Evolutionary conservation across 192 early-diverging fungal species (phyloP).

Genomic region (Entomortierella parvispora): DNA sequence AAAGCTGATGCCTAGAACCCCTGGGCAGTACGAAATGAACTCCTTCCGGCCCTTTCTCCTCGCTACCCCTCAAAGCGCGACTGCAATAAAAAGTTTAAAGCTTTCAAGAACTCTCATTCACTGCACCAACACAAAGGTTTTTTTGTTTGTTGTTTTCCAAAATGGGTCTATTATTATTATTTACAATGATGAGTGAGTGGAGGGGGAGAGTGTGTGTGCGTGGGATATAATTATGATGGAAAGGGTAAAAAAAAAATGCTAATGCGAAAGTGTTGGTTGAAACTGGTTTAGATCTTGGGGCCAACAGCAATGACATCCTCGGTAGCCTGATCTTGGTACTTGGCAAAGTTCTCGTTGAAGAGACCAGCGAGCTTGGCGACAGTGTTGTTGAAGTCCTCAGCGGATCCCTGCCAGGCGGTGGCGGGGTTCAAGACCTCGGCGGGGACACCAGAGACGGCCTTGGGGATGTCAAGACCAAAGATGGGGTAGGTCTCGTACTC

Average conservation of each 20-base stretch:
- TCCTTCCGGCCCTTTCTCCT: no score
- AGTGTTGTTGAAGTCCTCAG: constrained; percentile 70
- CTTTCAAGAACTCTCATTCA: no score
- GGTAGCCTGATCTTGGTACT: constrained; percentile 78
- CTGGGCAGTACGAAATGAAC: no score
- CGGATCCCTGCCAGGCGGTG: constrained; percentile 85
- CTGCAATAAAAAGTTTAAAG: no score
- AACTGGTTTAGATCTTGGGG: constrained; percentile 56
- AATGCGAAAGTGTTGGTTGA: constrained; percentile 1
- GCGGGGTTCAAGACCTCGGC: constrained; percentile 87
- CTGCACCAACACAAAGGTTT: no score
- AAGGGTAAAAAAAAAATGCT: background rate
- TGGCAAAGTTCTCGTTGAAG: constrained; percentile 92
- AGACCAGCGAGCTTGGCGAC: constrained; percentile 81
- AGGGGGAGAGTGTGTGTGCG: background rate
- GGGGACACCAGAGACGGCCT: constrained; percentile 78
- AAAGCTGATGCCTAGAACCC: no score
- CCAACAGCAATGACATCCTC: constrained; percentile 80
- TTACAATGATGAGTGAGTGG: constrained; percentile 2
- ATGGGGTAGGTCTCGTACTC: constrained; percentile 88
- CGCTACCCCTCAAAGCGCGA: no score
- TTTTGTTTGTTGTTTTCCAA: no score
- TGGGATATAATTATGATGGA: constrained; percentile 8
- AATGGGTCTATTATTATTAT: constrained; percentile 5
- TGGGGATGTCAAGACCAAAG: constrained; percentile 92